A percentile compares a stretch with the other conserved stretches of the same genome.
These are phyloP conservation scores for Davidsoniella eucalypti DNA, from an alignment of 2,329 filamentous ascomycete species.

Conservation along the genomic window DNA sequence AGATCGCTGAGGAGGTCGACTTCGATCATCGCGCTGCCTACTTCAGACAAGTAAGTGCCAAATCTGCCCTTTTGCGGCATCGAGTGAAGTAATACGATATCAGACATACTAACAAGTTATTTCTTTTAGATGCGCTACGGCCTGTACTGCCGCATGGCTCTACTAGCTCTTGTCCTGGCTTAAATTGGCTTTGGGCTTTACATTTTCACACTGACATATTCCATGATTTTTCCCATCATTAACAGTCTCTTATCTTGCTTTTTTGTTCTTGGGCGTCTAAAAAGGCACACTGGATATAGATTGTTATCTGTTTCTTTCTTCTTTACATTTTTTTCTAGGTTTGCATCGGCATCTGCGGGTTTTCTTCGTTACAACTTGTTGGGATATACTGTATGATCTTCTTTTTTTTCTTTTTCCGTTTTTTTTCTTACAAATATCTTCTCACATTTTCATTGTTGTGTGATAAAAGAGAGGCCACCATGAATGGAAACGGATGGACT, in stretches of 20 bases:
- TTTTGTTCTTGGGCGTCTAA: slow-evolving; percentile 5
- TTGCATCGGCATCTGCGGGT: too few species aligned
- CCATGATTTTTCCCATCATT: not conserved
- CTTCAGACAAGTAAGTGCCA: slow-evolving; percentile 78
- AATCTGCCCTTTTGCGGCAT: not conserved
- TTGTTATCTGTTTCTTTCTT: not conserved
- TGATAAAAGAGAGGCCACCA: too few species aligned
- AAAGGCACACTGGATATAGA: not conserved
- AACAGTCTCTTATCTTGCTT: slow-evolving; percentile 9
- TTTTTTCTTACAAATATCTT: not conserved
- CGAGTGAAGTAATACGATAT: not conserved
- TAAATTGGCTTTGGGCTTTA: slow-evolving; percentile 7
- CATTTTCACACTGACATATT: not conserved
- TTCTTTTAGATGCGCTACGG: slow-evolving; percentile 75
- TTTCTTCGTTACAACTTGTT: too few species aligned
- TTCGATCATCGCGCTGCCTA: slow-evolving; percentile 94
- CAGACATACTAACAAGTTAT: slow-evolving; percentile 1
- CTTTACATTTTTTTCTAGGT: not conserved
- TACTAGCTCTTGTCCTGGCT: slow-evolving; percentile 79
- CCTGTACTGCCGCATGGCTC: slow-evolving; percentile 92
- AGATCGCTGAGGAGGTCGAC: slow-evolving; percentile 91
- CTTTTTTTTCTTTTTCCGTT: too few species aligned
- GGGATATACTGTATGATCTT: too few species aligned
- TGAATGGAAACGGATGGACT: too few species aligned
- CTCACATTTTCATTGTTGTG: too few species aligned